Conservation (phyloP, 306 rosid species). For the Prunus campanulata region DNA sequence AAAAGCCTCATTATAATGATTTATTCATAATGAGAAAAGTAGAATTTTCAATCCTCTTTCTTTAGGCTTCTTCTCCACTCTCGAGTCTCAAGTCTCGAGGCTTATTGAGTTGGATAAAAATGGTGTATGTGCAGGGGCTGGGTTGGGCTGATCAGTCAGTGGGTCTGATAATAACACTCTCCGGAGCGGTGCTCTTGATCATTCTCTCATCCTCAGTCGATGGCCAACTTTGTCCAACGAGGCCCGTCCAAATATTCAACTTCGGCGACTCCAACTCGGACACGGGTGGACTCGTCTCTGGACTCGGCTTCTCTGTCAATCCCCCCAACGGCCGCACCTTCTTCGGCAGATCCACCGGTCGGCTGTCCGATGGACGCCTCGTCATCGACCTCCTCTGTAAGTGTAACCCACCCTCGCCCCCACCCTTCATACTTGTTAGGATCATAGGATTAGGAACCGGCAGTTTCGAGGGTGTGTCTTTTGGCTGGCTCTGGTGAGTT, state of each 20-base stretch:
- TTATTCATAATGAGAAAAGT: too few relatives aligned
- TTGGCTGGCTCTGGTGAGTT: not conserved
- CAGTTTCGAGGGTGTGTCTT: not conserved
- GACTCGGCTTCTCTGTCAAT: constrained; percentile 75
- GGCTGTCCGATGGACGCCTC: constrained; percentile 85
- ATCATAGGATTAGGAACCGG: not conserved
- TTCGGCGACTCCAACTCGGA: constrained; percentile 98
- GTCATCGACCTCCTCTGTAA: constrained; percentile 74
- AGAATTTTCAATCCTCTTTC: too few relatives aligned
- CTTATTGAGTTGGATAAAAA: not conserved
- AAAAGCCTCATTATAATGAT: too few relatives aligned
- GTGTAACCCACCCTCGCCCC: not conserved
- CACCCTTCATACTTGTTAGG: not conserved
- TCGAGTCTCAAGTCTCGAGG: too few relatives aligned
- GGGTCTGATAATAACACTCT: constrained; percentile 8
- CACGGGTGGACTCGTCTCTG: constrained; percentile 89
- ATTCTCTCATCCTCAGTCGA: constrained; percentile 6
- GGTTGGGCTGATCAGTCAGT: not conserved
- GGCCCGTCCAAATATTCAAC: constrained; percentile 51
- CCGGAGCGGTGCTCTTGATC: constrained; percentile 4
- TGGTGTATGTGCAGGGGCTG: not conserved
- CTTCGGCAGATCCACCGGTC: constrained; percentile 82
- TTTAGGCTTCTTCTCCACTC: too few relatives aligned
- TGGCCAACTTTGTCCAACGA: constrained; percentile 1
- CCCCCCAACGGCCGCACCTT: constrained; percentile 81